These are phyloP conservation scores for Wickerhamiella kurtzmanii DNA, from an alignment of 805 yeast species.

Conservation along the genomic window DNA sequence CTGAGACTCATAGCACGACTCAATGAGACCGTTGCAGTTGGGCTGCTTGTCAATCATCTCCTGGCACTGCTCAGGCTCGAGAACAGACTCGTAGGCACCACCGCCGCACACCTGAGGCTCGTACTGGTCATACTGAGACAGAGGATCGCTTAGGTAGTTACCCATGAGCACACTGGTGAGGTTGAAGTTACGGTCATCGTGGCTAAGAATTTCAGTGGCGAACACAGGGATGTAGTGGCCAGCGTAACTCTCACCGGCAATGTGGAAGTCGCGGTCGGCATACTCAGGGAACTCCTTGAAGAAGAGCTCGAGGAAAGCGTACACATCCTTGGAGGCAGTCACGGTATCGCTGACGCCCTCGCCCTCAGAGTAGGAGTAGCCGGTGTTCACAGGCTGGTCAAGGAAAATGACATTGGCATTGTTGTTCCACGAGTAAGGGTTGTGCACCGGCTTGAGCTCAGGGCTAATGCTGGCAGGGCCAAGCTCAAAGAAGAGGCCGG, in stretches of 20 bases:
- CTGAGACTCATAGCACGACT: constrained; percentile 57
- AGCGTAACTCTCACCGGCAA: constrained; percentile 83
- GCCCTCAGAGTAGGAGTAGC: constrained; percentile 49
- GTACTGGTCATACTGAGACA: constrained; percentile 62
- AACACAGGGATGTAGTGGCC: constrained; percentile 88
- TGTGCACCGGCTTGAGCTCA: constrained; percentile 47
- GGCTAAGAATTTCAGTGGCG: constrained; percentile 64
- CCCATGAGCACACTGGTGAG: constrained; percentile 74
- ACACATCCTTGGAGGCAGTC: constrained; percentile 75
- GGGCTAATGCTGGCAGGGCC: constrained; percentile 64
- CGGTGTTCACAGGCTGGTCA: constrained; percentile 83
- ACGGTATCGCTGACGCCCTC: constrained; percentile 54
- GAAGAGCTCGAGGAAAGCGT: constrained; percentile 64
- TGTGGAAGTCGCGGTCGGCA: constrained; percentile 46
- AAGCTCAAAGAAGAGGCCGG: constrained; percentile 75
- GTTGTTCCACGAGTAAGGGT: constrained; percentile 73
- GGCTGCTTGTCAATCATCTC: constrained; percentile 50
- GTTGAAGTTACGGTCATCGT: constrained; percentile 46
- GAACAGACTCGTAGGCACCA: constrained; percentile 71
- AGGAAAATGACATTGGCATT: constrained; percentile 77
- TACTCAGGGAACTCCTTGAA: constrained; percentile 59
- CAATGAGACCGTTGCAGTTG: constrained; percentile 58
- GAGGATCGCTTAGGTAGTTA: constrained; percentile 80
- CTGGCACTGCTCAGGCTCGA: constrained; percentile 64
- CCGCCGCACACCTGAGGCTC: constrained; percentile 93